A percentile compares a stretch with the other conserved stretches of the same genome.
Conservation (phyloP, 2,329 filamentous ascomycete genomes). For the Aspergillus intermedius region DNA sequence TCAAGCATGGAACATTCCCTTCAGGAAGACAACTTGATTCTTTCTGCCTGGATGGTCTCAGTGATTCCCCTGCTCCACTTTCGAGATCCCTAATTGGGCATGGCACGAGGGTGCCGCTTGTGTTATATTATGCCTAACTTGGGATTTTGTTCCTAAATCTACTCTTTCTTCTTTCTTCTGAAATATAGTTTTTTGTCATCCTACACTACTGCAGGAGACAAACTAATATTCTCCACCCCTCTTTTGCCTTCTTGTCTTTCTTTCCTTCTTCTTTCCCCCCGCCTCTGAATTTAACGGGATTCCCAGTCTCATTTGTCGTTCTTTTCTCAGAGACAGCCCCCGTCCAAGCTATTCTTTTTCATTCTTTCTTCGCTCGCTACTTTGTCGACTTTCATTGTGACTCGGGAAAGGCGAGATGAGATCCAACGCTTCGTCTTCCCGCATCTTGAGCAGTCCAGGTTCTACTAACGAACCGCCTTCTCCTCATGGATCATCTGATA, state of each 20-base stretch:
- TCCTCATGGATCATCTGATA: constrained; percentile 58
- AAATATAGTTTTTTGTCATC: neutral
- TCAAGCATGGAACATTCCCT: neutral
- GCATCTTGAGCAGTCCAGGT: constrained; percentile 29
- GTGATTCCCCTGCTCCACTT: neutral
- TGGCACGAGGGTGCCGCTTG: neutral
- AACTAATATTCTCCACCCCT: neutral
- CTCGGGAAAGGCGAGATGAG: constrained; percentile 14
- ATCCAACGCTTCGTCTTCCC: constrained; percentile 20
- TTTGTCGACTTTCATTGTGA: neutral
- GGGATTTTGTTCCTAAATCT: neutral
- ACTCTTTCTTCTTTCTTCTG: neutral
- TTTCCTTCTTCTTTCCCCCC: neutral
- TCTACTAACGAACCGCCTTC: constrained; percentile 49
- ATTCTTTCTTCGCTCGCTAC: neutral
- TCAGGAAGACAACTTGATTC: neutral
- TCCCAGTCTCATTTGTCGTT: neutral
- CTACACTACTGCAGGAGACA: neutral
- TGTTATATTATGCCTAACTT: neutral
- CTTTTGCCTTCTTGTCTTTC: neutral
- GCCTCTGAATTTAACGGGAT: neutral
- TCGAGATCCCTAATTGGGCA: neutral
- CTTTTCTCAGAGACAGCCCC: neutral
- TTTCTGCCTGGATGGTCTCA: neutral
- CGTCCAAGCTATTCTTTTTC: neutral